phyloP scores from a whole-genome alignment of 345 rosid genomes.

The Gossypium thurberi region DNA sequence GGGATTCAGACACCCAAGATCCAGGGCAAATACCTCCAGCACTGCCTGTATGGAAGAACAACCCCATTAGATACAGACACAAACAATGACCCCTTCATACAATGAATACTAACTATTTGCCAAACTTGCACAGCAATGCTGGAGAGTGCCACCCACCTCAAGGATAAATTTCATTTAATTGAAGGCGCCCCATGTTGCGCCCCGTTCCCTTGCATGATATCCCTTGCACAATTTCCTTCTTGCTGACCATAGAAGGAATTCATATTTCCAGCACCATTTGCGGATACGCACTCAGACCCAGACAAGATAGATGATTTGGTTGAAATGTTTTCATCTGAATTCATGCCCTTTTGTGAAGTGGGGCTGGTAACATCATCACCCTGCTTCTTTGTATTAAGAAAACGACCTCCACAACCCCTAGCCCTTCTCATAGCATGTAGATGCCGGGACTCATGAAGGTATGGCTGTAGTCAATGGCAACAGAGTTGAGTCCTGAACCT shows the following conservation, averaged over 20 bases:
- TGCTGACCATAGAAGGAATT: slow-evolving; percentile 20
- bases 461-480: slow-evolving; percentile 42
- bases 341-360: slow-evolving; percentile 17
- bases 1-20: slow-evolving; percentile 9
- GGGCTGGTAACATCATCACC: slow-evolving; percentile 21
- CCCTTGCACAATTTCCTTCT: slow-evolving; percentile 25
- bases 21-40: slow-evolving; percentile 9
- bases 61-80: slow-evolving; percentile 2
- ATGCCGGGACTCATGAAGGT: slow-evolving; percentile 77
- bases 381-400: slow-evolving; percentile 45
- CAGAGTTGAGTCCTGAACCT: slow-evolving; percentile 8
- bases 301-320: slow-evolving; percentile 17
- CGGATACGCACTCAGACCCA: slow-evolving; percentile 15
- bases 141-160: slow-evolving; percentile 14
- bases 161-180: slow-evolving; percentile 21
- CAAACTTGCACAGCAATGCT: slow-evolving; percentile 20
- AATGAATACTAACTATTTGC: background rate
- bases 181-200: slow-evolving; percentile 24
- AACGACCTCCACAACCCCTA: slow-evolving; percentile 73
- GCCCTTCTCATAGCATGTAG: slow-evolving; percentile 69
- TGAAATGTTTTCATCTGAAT: slow-evolving; percentile 19
- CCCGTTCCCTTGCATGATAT: slow-evolving; percentile 25
- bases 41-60: slow-evolving; percentile 17
- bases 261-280: slow-evolving; percentile 14
- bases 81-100: background rate